These are phyloP conservation scores for Yamadazyma triangularis DNA, from an alignment of 1,139 yeast genomes.

Conservation along the genomic window DNA sequence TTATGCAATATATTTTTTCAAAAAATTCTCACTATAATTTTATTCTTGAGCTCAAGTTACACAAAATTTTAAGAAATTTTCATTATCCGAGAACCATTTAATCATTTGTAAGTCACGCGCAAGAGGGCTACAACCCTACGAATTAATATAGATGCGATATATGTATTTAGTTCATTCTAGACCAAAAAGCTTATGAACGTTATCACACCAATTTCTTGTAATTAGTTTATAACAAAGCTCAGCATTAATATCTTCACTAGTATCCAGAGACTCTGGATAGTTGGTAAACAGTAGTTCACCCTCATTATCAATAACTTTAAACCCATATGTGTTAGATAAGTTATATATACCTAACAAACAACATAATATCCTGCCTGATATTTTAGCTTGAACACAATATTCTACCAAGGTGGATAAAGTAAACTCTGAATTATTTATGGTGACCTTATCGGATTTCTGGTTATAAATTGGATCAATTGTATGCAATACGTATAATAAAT, in stretches of 20 bases:
- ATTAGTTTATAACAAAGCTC: slow-evolving; percentile 6
- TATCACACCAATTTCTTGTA: slow-evolving; percentile 12
- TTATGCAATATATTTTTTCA: slow-evolving; percentile 8
- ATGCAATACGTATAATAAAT: slow-evolving; percentile 16
- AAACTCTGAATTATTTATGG: slow-evolving; percentile 5
- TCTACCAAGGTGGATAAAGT: slow-evolving; percentile 12
- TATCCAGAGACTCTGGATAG: neutral
- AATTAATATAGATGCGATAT: too few species aligned
- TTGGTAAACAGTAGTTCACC: slow-evolving; percentile 3
- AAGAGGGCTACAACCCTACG: neutral
- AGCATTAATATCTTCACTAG: slow-evolving; percentile 4
- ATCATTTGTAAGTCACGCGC: neutral
- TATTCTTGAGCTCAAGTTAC: neutral
- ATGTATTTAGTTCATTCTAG: slow-evolving; percentile 18
- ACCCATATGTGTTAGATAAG: slow-evolving; percentile 18
- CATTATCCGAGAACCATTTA: neutral
- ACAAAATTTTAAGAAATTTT: slow-evolving; percentile 1
- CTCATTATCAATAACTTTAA: slow-evolving; percentile 10
- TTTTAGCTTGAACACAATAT: slow-evolving; percentile 15
- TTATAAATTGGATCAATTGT: slow-evolving; percentile 15
- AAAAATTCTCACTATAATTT: slow-evolving; percentile 4
- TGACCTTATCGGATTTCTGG: slow-evolving; percentile 3
- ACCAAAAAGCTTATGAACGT: slow-evolving; percentile 22
- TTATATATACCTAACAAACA: slow-evolving; percentile 33
- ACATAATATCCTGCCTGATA: slow-evolving; percentile 27